Evolutionary conservation across 257 asterid genomes (phyloP).

Genomic region (Salvia hispanica): DNA sequence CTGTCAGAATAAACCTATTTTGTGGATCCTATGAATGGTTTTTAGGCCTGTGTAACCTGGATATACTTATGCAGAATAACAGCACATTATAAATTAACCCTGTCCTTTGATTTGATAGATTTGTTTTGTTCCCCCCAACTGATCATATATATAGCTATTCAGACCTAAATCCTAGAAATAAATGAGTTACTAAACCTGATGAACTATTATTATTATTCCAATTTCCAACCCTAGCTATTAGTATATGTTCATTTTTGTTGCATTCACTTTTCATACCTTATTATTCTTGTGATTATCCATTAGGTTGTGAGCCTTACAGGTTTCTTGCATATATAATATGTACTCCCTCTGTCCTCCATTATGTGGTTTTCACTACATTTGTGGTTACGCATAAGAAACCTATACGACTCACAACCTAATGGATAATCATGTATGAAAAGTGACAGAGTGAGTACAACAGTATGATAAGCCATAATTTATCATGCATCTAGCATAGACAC

Average conservation of each 20-base stretch:
- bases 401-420: too few relatives aligned
- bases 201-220: background rate
- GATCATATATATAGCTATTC: background rate
- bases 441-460: too few relatives aligned
- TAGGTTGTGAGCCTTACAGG: background rate
- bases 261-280: background rate
- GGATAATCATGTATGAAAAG: too few relatives aligned
- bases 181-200: background rate
- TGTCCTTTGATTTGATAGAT: background rate
- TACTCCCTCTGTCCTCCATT: too few relatives aligned
- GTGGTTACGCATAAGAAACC: too few relatives aligned
- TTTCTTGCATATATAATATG: background rate
- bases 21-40: slow-evolving; percentile 5
- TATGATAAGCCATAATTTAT: background rate
- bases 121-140: background rate
- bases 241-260: background rate
- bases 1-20: slow-evolving; percentile 15
- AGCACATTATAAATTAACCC: background rate
- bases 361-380: too few relatives aligned
- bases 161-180: background rate
- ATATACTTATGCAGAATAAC: background rate
- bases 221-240: background rate
- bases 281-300: background rate
- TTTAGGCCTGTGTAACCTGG: slow-evolving; percentile 11
- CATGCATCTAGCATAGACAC: too few relatives aligned